Evolutionary conservation across 768 basidiomycete species (phyloP).

Genomic region (Tricholomella constricta): DNA sequence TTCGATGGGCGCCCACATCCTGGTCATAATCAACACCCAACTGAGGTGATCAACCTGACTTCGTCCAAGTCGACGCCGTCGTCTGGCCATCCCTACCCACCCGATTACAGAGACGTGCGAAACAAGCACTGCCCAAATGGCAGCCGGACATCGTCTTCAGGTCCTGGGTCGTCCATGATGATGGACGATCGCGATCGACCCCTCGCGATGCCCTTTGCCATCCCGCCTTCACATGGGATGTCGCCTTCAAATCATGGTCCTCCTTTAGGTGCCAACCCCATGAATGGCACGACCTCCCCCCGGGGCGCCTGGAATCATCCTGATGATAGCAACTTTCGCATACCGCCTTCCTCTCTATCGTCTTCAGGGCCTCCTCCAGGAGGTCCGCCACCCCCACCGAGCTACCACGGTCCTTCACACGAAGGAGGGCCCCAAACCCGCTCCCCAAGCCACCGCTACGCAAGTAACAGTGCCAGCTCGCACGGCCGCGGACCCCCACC

Average conservation of each 20-base stretch:
- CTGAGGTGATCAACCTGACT: constrained; percentile 54
- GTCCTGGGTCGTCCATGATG: constrained; percentile 24
- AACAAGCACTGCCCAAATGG: constrained; percentile 32
- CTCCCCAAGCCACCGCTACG: constrained; percentile 47
- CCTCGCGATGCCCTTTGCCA: constrained; percentile 53
- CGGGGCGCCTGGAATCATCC: constrained; percentile 34
- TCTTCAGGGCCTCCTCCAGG: constrained; percentile 27
- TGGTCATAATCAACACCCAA: constrained; percentile 41
- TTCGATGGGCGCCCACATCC: constrained; percentile 35
- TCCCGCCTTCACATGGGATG: constrained; percentile 32
- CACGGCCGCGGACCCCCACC: constrained; percentile 24
- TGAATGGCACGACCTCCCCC: constrained; percentile 34
- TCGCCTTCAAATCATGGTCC: constrained; percentile 20
- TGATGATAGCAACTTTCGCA: constrained; percentile 32
- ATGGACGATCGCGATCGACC: constrained; percentile 56
- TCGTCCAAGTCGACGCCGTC: constrained; percentile 33
- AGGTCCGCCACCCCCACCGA: constrained; percentile 24
- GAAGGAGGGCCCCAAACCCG: constrained; percentile 22
- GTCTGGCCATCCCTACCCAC: constrained; percentile 33
- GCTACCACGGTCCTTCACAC: constrained; percentile 27
- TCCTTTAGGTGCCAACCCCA: constrained; percentile 12
- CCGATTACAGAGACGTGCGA: constrained; percentile 31
- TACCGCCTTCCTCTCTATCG: constrained; percentile 28
- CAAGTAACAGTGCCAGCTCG: constrained; percentile 22
- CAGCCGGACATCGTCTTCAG: constrained; percentile 7